phyloP scores from a whole-genome alignment of 1,284 basidiomycete genomes.

The Leccinum angustisporum region DNA sequence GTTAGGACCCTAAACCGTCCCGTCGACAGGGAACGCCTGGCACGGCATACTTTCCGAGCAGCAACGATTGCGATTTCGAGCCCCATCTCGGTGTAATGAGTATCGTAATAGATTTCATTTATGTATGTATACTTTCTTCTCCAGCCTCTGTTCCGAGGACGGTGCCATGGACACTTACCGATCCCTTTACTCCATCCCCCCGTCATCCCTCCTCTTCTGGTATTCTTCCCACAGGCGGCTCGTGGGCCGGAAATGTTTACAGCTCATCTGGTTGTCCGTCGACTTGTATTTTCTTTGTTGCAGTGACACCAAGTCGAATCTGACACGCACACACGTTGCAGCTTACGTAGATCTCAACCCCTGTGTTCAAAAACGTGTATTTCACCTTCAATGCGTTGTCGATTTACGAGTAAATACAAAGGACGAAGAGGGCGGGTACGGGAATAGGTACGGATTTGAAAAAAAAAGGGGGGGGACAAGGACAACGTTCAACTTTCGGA shows the following conservation, averaged over 20 bases:
- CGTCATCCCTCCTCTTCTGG: neutral
- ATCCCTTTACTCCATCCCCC: neutral
- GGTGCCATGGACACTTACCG: neutral
- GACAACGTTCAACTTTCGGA: too few relatives aligned
- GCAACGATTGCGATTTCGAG: conserved; percentile 16
- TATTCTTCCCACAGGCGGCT: conserved; percentile 34
- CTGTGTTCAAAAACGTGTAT: conserved; percentile 20
- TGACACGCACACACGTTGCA: neutral
- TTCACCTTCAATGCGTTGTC: conserved; percentile 24
- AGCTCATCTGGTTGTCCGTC: conserved; percentile 35
- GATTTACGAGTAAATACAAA: conserved; percentile 17
- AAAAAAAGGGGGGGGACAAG: neutral
- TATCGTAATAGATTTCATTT: conserved; percentile 27
- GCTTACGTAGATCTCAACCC: conserved; percentile 19
- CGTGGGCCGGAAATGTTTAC: conserved; percentile 39
- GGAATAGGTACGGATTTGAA: neutral
- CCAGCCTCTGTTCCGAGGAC: neutral
- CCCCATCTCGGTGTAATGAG: conserved; percentile 22
- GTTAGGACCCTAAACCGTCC: too few relatives aligned
- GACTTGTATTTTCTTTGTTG: conserved; percentile 17
- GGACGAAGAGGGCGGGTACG: neutral
- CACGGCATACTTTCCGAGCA: conserved; percentile 27
- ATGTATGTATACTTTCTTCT: conserved; percentile 17
- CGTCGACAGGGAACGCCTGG: conserved; percentile 19
- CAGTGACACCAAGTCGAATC: neutral